A percentile compares a stretch with the other conserved stretches of the same genome.
phyloP scores from a whole-genome alignment of 768 basidiomycete species.

The Rhodotorula kratochvilovae region DNA sequence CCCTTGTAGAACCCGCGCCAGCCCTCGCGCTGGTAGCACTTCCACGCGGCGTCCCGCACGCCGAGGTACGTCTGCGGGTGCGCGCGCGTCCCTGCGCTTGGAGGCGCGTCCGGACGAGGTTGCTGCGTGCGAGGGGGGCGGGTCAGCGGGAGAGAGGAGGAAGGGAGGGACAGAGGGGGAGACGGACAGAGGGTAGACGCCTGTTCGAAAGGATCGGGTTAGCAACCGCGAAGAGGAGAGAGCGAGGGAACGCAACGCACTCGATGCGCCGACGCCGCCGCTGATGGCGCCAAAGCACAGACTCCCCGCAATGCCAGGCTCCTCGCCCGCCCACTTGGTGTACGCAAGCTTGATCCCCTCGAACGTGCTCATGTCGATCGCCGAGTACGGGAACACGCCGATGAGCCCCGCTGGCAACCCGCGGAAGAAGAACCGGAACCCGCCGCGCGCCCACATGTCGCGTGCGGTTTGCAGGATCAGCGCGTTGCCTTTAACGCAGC shows the following conservation, averaged over 20 bases:
- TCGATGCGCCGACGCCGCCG: constrained; percentile 36
- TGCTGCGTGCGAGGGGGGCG: constrained; percentile 32
- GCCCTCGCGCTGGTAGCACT: constrained; percentile 77
- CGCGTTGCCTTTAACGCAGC: constrained; percentile 47
- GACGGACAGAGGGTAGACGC: constrained; percentile 35
- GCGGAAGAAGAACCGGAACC: constrained; percentile 78
- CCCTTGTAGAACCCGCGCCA: constrained; percentile 88
- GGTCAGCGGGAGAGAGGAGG: neutral
- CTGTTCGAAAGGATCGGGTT: no score
- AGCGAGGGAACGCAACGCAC: no score
- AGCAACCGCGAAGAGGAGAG: no score
- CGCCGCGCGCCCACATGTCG: constrained; percentile 72
- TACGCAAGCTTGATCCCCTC: constrained; percentile 92
- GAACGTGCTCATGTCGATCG: constrained; percentile 81
- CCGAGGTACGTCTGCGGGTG: constrained; percentile 88
- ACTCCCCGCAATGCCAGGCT: constrained; percentile 71
- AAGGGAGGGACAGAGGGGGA: neutral
- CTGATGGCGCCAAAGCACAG: constrained; percentile 55
- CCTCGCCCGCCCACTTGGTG: constrained; percentile 74
- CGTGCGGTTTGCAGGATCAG: constrained; percentile 60
- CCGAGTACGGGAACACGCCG: constrained; percentile 87
- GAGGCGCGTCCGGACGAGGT: constrained; percentile 81
- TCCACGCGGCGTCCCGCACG: constrained; percentile 73
- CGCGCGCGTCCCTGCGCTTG: constrained; percentile 95
- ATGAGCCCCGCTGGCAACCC: constrained; percentile 85